Base-by-base conservation (phyloP, 306 rosid species). In the Cicer chorassanicum region DNA sequence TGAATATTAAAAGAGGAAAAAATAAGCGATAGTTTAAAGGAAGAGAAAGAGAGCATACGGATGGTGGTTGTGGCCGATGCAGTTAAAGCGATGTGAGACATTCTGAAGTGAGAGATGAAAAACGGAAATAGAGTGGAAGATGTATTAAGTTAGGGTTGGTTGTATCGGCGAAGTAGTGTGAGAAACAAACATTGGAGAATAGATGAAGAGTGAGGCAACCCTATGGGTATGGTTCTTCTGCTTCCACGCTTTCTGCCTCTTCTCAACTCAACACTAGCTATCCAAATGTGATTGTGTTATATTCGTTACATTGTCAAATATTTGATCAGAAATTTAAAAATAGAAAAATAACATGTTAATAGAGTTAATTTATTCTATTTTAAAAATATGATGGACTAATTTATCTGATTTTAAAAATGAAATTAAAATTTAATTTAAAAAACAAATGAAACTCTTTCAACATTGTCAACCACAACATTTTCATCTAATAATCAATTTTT, bases 61-160 rank as follows among this genome's bases (percentile, higher is more conserved):
- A 68, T 50, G 19, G 88, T 7, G 38, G 88, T 61, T 15, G 90
- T 21, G 12, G 86, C 78, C n/a, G 96, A 84, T 76, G 89, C 64
- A 48, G 87, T 65, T 55, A 76, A 62, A 14, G 87, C 84, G 68
- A 75, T 49, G 66, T 49, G 81, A 4, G 81, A 83, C 89, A 83
- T 83, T 65, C 7, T 19, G 45, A 69, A 16, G 40, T 4, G 46
- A 75, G 50, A 64, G 49, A 41, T 10, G 61, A 18, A 11, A 53
- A 46, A 7, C 6, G 6, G 40, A 72, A 46, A 4, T 46, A 62
- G 68, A 63, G 14, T 14, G 68, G 8, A 70, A 75, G 9, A 59
- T 38, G 45, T 6, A 66, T 34, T 34, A n/a, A 68, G 53, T 55
- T 68, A 59, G 81, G 54, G 74, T 77, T 77, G 16, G 49, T 3